Percentiles rank a stretch among this genome's conserved stretches.
Evolutionary conservation across 805 yeast species (phyloP).

Genomic region (Candida odintsovae): DNA sequence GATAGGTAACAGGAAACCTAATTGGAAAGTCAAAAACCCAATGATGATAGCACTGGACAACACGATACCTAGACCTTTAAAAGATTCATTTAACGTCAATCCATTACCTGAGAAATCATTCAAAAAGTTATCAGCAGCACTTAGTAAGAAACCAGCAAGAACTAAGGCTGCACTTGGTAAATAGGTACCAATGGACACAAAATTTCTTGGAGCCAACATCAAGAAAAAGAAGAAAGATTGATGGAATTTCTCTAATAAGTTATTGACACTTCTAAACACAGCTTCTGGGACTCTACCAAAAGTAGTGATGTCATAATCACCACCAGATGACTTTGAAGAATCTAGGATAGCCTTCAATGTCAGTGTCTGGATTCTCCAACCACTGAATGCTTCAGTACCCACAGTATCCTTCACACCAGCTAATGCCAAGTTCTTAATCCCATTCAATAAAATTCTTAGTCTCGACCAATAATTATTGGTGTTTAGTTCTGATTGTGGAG

Average conservation of each 20-base stretch:
- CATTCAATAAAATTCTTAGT: conserved; percentile 50
- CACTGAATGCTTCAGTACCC: conserved; percentile 90
- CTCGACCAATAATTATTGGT: conserved; percentile 49
- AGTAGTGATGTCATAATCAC: conserved; percentile 76
- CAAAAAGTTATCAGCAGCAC: conserved; percentile 54
- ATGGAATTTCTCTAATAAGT: conserved; percentile 90
- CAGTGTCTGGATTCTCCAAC: conserved; percentile 92
- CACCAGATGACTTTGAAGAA: conserved; percentile 36
- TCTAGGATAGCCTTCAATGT: conserved; percentile 56
- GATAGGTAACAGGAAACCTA: conserved; percentile 15
- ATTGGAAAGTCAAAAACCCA: conserved; percentile 23
- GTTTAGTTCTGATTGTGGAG: conserved; percentile 39
- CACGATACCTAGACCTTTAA: conserved; percentile 25
- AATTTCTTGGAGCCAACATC: conserved; percentile 66
- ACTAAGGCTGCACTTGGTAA: conserved; percentile 77
- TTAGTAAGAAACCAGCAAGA: conserved; percentile 62
- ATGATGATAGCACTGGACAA: conserved; percentile 26
- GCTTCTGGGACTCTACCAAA: conserved; percentile 90
- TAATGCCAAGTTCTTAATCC: conserved; percentile 62
- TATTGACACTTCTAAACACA: conserved; percentile 81
- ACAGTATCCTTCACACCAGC: conserved; percentile 61
- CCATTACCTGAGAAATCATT: conserved; percentile 23
- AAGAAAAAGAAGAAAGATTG: conserved; percentile 94
- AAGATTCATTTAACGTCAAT: conserved; percentile 6
- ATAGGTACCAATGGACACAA: conserved; percentile 92